phyloP scores from a whole-genome alignment of 306 rosid genomes.

The Vicia faba region DNA sequence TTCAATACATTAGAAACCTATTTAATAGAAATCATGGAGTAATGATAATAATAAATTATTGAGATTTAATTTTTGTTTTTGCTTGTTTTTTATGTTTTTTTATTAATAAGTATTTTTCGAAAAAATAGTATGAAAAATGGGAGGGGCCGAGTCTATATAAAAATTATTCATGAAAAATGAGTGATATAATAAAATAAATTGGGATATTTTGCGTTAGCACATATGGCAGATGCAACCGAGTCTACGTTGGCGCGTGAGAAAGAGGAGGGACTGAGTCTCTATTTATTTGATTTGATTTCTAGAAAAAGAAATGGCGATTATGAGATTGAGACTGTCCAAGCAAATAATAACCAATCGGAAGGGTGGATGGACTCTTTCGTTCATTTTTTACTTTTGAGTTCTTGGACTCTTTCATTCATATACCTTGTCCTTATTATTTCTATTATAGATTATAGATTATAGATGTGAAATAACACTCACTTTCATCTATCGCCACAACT shows the following conservation, averaged over 20 bases:
- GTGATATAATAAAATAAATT: no score
- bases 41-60: no score
- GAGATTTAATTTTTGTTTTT: no score
- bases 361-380: slow-evolving; percentile 38
- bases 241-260: slow-evolving; percentile 53
- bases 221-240: slow-evolving; percentile 33
- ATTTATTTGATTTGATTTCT: slow-evolving; percentile 20
- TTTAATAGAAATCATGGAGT: no score
- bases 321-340: neutral
- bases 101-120: no score
- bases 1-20: no score
- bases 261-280: slow-evolving; percentile 38
- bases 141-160: no score
- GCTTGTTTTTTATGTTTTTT: no score
- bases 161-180: no score
- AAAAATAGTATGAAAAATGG: no score
- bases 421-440: slow-evolving; percentile 13
- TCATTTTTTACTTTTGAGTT: slow-evolving; percentile 1
- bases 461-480: slow-evolving; percentile 39
- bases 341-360: slow-evolving; percentile 11
- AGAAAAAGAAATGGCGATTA: slow-evolving; percentile 18
- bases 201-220: neutral
- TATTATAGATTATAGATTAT: neutral
- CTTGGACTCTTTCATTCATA: neutral
- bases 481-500: neutral